A percentile compares a stretch with the other conserved stretches of the same genome.
Conservation (phyloP, 2,329 filamentous ascomycete genomes). For the Botrytis deweyae region DNA sequence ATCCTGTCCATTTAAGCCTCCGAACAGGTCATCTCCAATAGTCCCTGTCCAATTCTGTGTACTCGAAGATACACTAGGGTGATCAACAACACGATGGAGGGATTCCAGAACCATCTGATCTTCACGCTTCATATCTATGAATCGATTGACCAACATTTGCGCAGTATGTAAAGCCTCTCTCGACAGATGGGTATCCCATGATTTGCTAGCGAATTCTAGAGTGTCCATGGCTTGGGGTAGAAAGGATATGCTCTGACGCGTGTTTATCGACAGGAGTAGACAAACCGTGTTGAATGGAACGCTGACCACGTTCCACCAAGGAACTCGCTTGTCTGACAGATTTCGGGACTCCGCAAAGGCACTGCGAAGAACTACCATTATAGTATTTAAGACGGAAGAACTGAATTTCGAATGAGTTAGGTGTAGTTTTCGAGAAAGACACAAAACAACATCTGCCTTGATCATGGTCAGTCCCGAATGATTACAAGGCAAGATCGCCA, state of each 20-base stretch:
- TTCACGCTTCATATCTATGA: slow-evolving; percentile 25
- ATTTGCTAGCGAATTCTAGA: slow-evolving; percentile 24
- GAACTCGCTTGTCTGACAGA: slow-evolving; percentile 22
- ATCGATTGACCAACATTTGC: slow-evolving; percentile 29
- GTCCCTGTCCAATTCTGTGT: slow-evolving; percentile 1
- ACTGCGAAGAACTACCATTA: slow-evolving; percentile 26
- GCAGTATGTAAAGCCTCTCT: slow-evolving; percentile 32
- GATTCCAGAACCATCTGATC: slow-evolving; percentile 25
- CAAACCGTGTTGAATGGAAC: slow-evolving; percentile 31
- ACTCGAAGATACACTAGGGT: background rate
- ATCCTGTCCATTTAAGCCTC: background rate
- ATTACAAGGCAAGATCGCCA: slow-evolving; percentile 7
- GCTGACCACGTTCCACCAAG: slow-evolving; percentile 33
- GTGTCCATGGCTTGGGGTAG: slow-evolving; percentile 27
- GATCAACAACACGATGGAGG: slow-evolving; percentile 27
- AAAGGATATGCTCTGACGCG: slow-evolving; percentile 27
- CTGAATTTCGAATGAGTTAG: slow-evolving; percentile 17
- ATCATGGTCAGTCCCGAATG: slow-evolving; percentile 20
- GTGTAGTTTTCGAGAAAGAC: slow-evolving; percentile 26
- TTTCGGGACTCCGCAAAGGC: slow-evolving; percentile 26
- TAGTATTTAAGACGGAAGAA: background rate
- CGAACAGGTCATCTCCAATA: slow-evolving; percentile 4
- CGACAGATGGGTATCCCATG: slow-evolving; percentile 27
- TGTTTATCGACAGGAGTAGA: slow-evolving; percentile 29
- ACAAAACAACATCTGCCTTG: slow-evolving; percentile 30